Conservation (phyloP, 2,329 filamentous ascomycete genomes). For the Hypoxylon sp. region DNA sequence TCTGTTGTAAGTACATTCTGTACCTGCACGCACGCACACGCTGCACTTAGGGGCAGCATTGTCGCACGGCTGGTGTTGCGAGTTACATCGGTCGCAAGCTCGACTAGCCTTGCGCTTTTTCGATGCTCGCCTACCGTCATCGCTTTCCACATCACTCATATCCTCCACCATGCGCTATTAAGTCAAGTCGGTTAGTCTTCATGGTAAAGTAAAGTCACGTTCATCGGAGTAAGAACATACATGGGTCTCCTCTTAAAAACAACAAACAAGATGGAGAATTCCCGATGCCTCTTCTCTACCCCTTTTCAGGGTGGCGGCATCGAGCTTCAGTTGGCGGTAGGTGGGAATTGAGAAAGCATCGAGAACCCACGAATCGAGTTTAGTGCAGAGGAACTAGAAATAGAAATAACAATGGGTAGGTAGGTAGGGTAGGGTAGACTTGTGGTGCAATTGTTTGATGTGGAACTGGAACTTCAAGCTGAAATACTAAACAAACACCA, state of each 20-base stretch:
- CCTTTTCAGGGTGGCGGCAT: slow-evolving; percentile 21
- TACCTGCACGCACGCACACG: slow-evolving; percentile 52
- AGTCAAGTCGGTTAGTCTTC: slow-evolving; percentile 28
- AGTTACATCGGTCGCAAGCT: slow-evolving; percentile 56
- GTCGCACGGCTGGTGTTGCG: slow-evolving; percentile 59
- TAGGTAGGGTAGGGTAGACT: no score
- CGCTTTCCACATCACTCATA: slow-evolving; percentile 49
- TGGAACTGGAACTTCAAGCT: slow-evolving; percentile 20
- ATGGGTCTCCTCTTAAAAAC: slow-evolving; percentile 4
- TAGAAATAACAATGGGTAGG: no score
- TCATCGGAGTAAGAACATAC: slow-evolving; percentile 8
- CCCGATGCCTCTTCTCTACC: slow-evolving; percentile 13
- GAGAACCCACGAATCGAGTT: not conserved
- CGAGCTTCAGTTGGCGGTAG: slow-evolving; percentile 3
- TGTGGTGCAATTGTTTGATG: slow-evolving; percentile 1
- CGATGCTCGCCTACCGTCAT: slow-evolving; percentile 43
- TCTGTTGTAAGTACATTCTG: slow-evolving; percentile 48
- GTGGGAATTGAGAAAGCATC: slow-evolving; percentile 6
- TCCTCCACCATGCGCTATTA: slow-evolving; percentile 40
- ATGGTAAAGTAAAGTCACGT: slow-evolving; percentile 19
- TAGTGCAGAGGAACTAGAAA: not conserved
- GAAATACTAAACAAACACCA: slow-evolving; percentile 1
- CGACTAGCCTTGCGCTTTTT: slow-evolving; percentile 51
- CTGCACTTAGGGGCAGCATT: slow-evolving; percentile 57
- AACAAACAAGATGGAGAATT: slow-evolving; percentile 13